Evolutionary conservation across 164 flowering plant species (phyloP).

Genomic region (Tetracentron sinense): DNA sequence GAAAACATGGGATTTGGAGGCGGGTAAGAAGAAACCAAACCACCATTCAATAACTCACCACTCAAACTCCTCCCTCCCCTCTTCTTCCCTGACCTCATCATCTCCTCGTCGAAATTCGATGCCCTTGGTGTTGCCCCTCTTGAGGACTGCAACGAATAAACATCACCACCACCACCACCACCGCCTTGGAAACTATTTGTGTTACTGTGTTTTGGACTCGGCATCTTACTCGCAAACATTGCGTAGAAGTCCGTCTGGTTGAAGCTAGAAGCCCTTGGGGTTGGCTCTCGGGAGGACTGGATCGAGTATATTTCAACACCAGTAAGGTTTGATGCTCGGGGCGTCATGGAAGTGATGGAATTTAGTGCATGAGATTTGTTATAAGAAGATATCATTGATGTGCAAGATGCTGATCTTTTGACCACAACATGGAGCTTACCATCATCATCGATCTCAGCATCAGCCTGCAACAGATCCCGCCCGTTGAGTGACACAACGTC

Average conservation of each 20-base stretch:
- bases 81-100: constrained; percentile 30
- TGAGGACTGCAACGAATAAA: constrained; percentile 51
- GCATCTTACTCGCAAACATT: constrained; percentile 50
- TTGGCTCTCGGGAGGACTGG: constrained; percentile 59
- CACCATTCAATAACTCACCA: constrained; percentile 42
- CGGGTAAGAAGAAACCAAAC: constrained; percentile 38
- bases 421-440: constrained; percentile 60
- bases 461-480: constrained; percentile 48
- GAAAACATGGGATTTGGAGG: constrained; percentile 42
- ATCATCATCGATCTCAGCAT: constrained; percentile 57
- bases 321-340: constrained; percentile 55
- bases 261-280: constrained; percentile 67
- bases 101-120: constrained; percentile 59
- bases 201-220: constrained; percentile 52
- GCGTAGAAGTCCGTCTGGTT: constrained; percentile 57
- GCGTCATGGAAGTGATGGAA: constrained; percentile 38
- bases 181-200: constrained; percentile 16
- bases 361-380: constrained; percentile 28
- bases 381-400: constrained; percentile 27
- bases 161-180: constrained; percentile 28
- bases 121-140: constrained; percentile 55
- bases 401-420: constrained; percentile 25
- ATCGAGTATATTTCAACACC: constrained; percentile 68
- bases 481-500: constrained; percentile 63
- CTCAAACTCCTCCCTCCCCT: constrained; percentile 51